phyloP scores from a whole-genome alignment of 1,139 yeast genomes.

The Suhomyces atakaporum region DNA sequence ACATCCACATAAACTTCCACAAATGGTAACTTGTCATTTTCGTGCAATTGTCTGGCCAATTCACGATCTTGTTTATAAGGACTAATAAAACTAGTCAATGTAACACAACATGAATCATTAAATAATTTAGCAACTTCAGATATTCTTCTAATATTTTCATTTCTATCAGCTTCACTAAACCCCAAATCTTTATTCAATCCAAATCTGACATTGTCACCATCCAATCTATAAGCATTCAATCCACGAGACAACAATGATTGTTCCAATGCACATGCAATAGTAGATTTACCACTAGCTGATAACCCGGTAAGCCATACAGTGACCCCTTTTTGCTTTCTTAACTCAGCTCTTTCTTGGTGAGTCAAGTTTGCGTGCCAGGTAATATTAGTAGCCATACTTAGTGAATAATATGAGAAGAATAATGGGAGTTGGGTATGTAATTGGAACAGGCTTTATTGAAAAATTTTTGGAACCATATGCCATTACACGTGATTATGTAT shows the following conservation, averaged over 20 bases:
- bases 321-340: slow-evolving; percentile 81
- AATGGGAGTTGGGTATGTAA: no score
- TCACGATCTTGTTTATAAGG: slow-evolving; percentile 87
- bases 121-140: slow-evolving; percentile 89
- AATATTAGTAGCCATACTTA: slow-evolving; percentile 85
- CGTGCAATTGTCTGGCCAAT: slow-evolving; percentile 82
- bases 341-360: slow-evolving; percentile 70
- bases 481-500: slow-evolving; percentile 18
- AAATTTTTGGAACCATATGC: slow-evolving; percentile 10
- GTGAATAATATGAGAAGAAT: background rate
- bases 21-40: slow-evolving; percentile 72
- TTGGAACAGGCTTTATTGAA: background rate
- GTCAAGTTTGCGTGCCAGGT: slow-evolving; percentile 94
- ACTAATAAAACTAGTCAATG: slow-evolving; percentile 88
- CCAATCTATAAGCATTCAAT: slow-evolving; percentile 79
- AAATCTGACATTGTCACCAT: slow-evolving; percentile 92
- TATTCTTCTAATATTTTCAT: slow-evolving; percentile 91
- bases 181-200: slow-evolving; percentile 95
- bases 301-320: slow-evolving; percentile 95
- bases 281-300: slow-evolving; percentile 92
- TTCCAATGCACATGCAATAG: slow-evolving; percentile 93
- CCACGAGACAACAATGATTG: slow-evolving; percentile 70
- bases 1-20: slow-evolving; percentile 91
- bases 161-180: slow-evolving; percentile 85
- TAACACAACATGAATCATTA: slow-evolving; percentile 83